Evolutionary conservation across 345 rosid genomes (phyloP).

Genomic region (Viola odorata): DNA sequence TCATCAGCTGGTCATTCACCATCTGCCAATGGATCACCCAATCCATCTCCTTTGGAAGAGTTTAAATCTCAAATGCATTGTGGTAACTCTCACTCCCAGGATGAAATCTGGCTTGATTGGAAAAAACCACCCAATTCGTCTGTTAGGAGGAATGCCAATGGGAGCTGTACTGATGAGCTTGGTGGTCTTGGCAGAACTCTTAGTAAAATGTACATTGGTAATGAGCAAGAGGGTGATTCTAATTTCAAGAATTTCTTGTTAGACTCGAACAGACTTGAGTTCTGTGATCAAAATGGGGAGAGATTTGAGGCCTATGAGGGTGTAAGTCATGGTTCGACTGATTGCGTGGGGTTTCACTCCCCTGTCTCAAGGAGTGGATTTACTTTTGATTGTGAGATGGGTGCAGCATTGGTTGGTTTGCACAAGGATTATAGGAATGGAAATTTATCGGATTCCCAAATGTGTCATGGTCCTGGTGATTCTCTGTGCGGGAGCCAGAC

Average conservation of each 20-base stretch:
- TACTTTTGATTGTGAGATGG: background rate
- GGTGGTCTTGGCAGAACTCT: background rate
- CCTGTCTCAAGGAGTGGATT: background rate
- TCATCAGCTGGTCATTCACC: background rate
- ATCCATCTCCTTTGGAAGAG: background rate
- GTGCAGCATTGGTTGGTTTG: background rate
- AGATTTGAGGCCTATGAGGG: background rate
- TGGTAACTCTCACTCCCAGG: background rate
- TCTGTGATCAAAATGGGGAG: background rate
- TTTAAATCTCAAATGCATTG: background rate
- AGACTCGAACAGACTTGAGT: background rate
- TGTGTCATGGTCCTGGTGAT: background rate
- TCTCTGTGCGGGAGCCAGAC: background rate
- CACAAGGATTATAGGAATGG: background rate
- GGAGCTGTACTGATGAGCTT: background rate
- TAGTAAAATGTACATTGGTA: background rate
- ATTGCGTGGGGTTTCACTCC: background rate
- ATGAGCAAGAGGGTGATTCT: background rate
- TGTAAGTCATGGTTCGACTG: background rate
- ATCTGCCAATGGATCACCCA: background rate
- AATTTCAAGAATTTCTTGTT: background rate
- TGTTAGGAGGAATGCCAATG: background rate
- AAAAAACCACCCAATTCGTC: background rate
- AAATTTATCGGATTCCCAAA: background rate
- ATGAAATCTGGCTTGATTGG: background rate